Evolutionary conservation across 805 yeast species (phyloP), one percentile per base, ranked within the genome.

Genomic region (Yarrowia porcina): DNA sequence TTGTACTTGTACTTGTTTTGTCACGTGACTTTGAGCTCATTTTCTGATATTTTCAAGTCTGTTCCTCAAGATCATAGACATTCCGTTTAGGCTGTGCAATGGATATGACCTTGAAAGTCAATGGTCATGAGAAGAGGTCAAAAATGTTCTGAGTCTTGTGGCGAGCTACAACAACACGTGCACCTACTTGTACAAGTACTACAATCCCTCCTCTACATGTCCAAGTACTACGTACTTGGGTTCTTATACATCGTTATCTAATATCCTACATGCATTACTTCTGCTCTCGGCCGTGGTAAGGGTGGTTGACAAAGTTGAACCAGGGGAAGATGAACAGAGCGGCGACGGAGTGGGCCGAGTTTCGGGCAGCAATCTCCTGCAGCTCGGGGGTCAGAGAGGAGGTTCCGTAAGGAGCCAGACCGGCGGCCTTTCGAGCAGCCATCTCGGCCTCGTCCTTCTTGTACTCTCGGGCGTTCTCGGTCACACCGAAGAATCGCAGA

Each of bases 241-340:
- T n/a, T n/a, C n/a, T n/a, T n/a, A n/a, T n/a, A n/a, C 39, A 49
- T 49, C 32, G 56, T 49, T 49, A 49, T 49, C 56, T 49, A 49
- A 49, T 20, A 32, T 49, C 56, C 56, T 49, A 52, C 52, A 52
- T 52, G 59, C 59, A 52, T 52, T 52, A 49, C 30, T 38, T 38
- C 35, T 56, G 36, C 39, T 56, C 61, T 39, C 61, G 61, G 25
- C 93, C 94, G 74, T 89, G 96, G 77, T 84, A 86, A 68, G 89
- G 90, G 74, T 89, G 96, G 72, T 84, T 76, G 50, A 85, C 90
- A 66, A 88, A 77, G 76, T 90, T 90, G 79, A 90, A 89, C 90
- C 90, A 86, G 23, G 96, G 96, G 69, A 89, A 73, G 65, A 88
- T 71, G 63, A 84, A 82, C 68, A 86, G 72, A 63, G 79, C 76